Evolutionary conservation across 495 filamentous ascomycete genomes (phyloP), one percentile per base, ranked within the genome.

Genomic region (Parachaetomium inaequale): DNA sequence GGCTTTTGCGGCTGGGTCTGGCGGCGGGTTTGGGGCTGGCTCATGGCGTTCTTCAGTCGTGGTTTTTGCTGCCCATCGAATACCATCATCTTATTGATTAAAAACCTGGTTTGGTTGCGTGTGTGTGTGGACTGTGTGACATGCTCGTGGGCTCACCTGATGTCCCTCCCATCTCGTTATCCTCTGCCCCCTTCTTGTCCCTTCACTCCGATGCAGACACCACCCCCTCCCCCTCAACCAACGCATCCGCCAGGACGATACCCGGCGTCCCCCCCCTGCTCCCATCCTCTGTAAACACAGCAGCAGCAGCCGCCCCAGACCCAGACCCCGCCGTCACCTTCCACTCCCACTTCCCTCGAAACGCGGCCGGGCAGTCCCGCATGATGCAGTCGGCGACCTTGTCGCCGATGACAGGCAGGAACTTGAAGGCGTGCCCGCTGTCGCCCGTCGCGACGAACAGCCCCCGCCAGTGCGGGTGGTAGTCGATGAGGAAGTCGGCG

Each of bases 341-440:
- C 91, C 90, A 95, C 47, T 67, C 70, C 92, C 92, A 96, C 68
- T 90, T 82, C 21, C 79, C 70, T 28, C 67, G 68, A 57, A 92
- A 82, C 68, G 85, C 83, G 7, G 73, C 70, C 1, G 85, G 84
- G 36, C 84, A 77, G 7, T 73, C 73, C 2, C 83, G 78, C 70
- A 83, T 77, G 26, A 96, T 70, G 29, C 84, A 82, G 66, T 91
- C 86, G 14, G 87, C 86, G 46, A 96, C 81, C 69, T 86, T 86
- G 56, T 90, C 88, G 15, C 93, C 92, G 14, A 96, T 73, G 17
- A 96, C 86, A 2, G 92, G 92, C 72, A 96, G 74, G 72, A 96
- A 96, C 71, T 96, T 96, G 77, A 88, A 96, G 4, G 72, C 92
- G 72, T 97, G 93, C 2, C 92, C 92, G 67, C 87, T 90, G 15